Percentiles rank a stretch among this genome's conserved stretches.
Conservation (phyloP, 352 stramenopile species). For the Plasmopara viticola region DNA sequence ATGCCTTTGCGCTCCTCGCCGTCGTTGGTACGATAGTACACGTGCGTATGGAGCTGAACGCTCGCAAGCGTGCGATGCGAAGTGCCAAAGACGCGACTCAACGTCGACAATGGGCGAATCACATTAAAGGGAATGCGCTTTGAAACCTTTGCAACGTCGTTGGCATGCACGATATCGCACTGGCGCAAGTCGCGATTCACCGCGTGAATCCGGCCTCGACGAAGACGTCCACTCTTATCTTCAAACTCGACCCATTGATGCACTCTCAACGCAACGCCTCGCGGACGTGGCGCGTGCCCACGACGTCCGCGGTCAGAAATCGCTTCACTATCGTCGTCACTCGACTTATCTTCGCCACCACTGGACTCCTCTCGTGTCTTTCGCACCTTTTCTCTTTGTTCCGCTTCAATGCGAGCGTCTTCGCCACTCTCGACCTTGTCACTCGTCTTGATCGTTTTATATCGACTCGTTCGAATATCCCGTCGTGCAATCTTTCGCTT, state of each 20-base stretch:
- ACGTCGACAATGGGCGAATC: slow-evolving; percentile 25
- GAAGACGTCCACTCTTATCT: slow-evolving; percentile 35
- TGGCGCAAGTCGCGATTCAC: slow-evolving; percentile 34
- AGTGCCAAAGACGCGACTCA: slow-evolving; percentile 30
- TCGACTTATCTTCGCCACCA: slow-evolving; percentile 36
- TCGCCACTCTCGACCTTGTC: too few relatives aligned
- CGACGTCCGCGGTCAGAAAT: slow-evolving; percentile 3
- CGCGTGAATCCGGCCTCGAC: slow-evolving; percentile 40
- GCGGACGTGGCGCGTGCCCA: slow-evolving; percentile 3
- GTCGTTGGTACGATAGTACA: slow-evolving; percentile 48
- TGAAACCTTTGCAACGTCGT: slow-evolving; percentile 36
- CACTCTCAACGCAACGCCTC: slow-evolving; percentile 21
- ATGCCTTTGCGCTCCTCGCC: slow-evolving; percentile 46
- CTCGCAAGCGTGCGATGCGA: slow-evolving; percentile 15
- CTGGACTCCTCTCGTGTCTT: slow-evolving; percentile 7
- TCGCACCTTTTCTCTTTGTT: slow-evolving; percentile 25
- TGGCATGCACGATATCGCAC: slow-evolving; percentile 64
- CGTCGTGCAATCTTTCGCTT: not conserved
- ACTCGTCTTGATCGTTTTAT: too few relatives aligned
- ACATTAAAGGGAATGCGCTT: slow-evolving; percentile 36
- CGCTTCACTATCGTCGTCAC: slow-evolving; percentile 23
- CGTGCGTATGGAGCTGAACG: slow-evolving; percentile 38
- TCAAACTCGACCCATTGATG: slow-evolving; percentile 54
- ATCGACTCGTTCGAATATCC: too few relatives aligned
- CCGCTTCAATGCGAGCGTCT: not conserved